Conservation (phyloP, 768 basidiomycete species). For the Trametes meyenii region DNA sequence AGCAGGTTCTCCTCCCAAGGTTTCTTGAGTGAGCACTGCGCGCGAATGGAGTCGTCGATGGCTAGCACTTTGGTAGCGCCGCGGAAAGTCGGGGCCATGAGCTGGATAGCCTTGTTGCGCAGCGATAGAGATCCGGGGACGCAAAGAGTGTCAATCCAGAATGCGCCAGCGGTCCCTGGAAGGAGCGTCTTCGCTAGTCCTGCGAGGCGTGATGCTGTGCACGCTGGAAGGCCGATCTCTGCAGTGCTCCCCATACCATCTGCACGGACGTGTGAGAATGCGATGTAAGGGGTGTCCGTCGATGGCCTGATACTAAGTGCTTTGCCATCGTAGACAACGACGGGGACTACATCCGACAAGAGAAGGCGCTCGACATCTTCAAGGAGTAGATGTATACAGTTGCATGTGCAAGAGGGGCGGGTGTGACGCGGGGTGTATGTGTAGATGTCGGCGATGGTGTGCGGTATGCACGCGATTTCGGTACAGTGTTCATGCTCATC, state of each 20-base stretch:
- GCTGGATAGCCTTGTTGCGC: constrained; percentile 11
- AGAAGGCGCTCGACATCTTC: not conserved
- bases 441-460: not conserved
- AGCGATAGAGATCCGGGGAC: not conserved
- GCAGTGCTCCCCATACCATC: constrained; percentile 20
- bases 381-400: not conserved
- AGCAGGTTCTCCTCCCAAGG: constrained; percentile 2
- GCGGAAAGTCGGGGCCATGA: constrained; percentile 18
- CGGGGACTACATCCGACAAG: not conserved
- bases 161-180: constrained; percentile 8
- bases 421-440: not conserved
- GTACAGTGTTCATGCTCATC: not conserved
- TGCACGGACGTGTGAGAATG: constrained; percentile 22
- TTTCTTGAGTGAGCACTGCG: not conserved
- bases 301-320: not conserved
- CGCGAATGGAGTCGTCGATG: constrained; percentile 10
- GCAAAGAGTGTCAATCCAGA: constrained; percentile 22
- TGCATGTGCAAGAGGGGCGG: constrained; percentile 2
- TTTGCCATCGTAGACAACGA: not conserved
- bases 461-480: not conserved
- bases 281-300: not conserved
- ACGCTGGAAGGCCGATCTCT: constrained; percentile 13
- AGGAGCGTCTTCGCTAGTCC: not conserved
- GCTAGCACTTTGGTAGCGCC: constrained; percentile 15
- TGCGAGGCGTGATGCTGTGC: constrained; percentile 9